Base-by-base conservation (phyloP, 345 rosid species). In the Arabis alpina region DNA sequence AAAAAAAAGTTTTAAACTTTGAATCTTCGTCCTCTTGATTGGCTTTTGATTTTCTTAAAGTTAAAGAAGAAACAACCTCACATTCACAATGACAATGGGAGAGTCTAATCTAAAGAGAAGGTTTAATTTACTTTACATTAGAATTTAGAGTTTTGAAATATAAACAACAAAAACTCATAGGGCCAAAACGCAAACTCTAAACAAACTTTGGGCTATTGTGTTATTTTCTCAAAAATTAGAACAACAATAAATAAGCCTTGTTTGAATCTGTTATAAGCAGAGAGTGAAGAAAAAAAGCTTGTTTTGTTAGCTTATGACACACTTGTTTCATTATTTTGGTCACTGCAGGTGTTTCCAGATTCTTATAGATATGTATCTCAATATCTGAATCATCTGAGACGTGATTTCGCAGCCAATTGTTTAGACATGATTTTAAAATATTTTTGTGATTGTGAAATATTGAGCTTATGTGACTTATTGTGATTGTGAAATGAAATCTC, bases 341-440 rank as follows among this genome's bases (percentile, higher is more conserved):
- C 30, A 32, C 6, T 60, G 43, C 62, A 79, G 82, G 77, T 71
- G 12, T 34, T 74, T 45, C 72, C 67, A 37, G 81, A 81, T 77
- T 69, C 82, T 55, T 62, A 77, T 51, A 72, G 83, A 72, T 64
- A 76, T 13, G 56, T 82, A 66, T 54, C 80, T 50, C 75, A 65
- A 34, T 72, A 75, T 54, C 70, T 77, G 45, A 67, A 62, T 67
- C 71, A 40, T 52, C 25, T 78, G 45, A 67, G 75, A 68, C 34
- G 43, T 59, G 77, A 76, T 54, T 79, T 79, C 54, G 70, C 42
- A 67, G 40, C 61, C 16, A 34, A 58, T 37, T 64, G 79, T 81
- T 36, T 23, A 67, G 75, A 73, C 61, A 27, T 66, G 27, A 43
- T 23, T 36, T 27, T 50, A 8, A 49, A 0, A n/a, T 19, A 19